Percentiles rank a stretch among this genome's conserved stretches.
phyloP scores from a whole-genome alignment of 2,329 filamentous ascomycete species.

The Fusarium nematophilum region DNA sequence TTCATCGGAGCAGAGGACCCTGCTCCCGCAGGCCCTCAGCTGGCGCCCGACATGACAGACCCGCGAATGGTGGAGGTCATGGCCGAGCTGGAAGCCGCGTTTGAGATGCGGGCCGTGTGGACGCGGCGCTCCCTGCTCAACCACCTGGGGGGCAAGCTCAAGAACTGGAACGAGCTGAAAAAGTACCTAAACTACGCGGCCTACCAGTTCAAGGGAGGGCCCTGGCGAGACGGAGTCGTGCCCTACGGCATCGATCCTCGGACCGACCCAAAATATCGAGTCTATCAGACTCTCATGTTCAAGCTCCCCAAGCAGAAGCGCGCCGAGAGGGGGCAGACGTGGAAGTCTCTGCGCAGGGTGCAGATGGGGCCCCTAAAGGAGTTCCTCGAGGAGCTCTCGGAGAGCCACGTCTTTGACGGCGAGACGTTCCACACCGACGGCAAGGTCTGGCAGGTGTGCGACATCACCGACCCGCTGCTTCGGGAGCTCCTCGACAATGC shows the following conservation, averaged over 20 bases:
- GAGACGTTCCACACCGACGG: conserved; percentile 79
- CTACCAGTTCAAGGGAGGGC: conserved; percentile 92
- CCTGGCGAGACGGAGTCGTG: conserved; percentile 90
- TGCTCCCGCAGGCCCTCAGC: conserved; percentile 69
- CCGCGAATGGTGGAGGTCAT: conserved; percentile 73
- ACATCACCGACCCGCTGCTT: conserved; percentile 85
- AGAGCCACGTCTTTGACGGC: conserved; percentile 86
- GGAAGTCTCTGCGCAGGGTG: conserved; percentile 60
- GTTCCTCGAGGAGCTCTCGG: conserved; percentile 53
- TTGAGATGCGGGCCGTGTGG: conserved; percentile 84
- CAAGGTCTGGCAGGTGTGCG: conserved; percentile 94
- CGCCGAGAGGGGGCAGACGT: conserved; percentile 59
- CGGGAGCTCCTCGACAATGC: conserved; percentile 72
- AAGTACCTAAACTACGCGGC: conserved; percentile 85
- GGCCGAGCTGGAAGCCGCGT: conserved; percentile 69
- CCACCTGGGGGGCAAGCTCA: conserved; percentile 65
- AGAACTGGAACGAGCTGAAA: conserved; percentile 71
- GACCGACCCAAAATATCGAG: conserved; percentile 77
- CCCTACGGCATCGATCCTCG: conserved; percentile 89
- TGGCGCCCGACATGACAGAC: conserved; percentile 69
- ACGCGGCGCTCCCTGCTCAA: conserved; percentile 87
- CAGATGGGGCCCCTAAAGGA: conserved; percentile 54
- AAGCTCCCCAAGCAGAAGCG: conserved; percentile 70
- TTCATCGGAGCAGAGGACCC: conserved; percentile 72
- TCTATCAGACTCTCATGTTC: conserved; percentile 92